phyloP scores from a whole-genome alignment of 2,329 filamentous ascomycete species.

The Talaromyces sp. region DNA sequence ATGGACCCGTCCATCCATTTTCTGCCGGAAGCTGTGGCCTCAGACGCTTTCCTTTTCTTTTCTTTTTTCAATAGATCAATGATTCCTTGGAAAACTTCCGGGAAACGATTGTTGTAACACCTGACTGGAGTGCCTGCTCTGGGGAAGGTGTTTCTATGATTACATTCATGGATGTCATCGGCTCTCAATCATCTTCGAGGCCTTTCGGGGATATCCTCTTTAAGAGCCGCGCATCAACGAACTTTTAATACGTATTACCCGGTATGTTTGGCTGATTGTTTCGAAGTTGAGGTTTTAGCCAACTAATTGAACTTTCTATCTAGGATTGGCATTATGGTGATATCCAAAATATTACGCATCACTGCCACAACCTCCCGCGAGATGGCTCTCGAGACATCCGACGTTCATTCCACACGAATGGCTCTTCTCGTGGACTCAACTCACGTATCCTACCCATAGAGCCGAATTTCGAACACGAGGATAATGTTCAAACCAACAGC shows the following conservation, averaged over 20 bases:
- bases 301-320: neutral
- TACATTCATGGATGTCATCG: conserved; percentile 48
- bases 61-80: neutral
- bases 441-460: neutral
- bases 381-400: conserved; percentile 4
- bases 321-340: neutral
- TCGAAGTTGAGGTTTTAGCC: neutral
- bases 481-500: neutral
- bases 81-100: neutral
- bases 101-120: conserved; percentile 2
- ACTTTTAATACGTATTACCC: conserved; percentile 26
- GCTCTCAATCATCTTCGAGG: conserved; percentile 42
- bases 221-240: conserved; percentile 36
- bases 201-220: conserved; percentile 40
- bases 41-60: neutral
- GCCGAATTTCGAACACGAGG: neutral
- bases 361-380: neutral
- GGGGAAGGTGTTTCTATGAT: conserved; percentile 26
- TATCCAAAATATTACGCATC: neutral
- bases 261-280: conserved; percentile 17
- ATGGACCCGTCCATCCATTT: conserved; percentile 20
- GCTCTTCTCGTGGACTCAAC: neutral
- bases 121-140: conserved; percentile 17
- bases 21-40: conserved; percentile 23
- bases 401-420: conserved; percentile 7